Base-by-base conservation (phyloP, 2,329 filamentous ascomycete genomes). In the Trichoderma sp. region DNA sequence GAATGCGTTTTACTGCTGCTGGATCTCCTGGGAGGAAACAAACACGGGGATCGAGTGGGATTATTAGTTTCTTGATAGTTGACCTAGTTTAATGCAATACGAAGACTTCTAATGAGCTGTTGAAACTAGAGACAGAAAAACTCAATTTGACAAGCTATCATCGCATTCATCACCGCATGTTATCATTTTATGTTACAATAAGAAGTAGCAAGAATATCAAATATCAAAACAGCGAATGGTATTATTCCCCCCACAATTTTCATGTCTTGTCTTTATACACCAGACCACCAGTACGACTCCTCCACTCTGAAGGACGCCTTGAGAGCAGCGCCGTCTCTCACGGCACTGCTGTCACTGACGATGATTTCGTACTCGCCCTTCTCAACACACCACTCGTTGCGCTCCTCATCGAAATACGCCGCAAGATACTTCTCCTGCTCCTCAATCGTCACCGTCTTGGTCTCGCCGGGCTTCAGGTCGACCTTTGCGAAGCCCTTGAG, bases 321-420 rank as follows among this genome's bases (percentile, higher is more conserved):
- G 15, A 90, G 75, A 9, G 82, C 79, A 69, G 82, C 83, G 2
- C 72, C 77, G 5, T 80, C 78, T 5, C 80, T 82, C 39, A 86
- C 76, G 5, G 72, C 79, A 71, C 84, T 91, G 68, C 86, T 90
- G 58, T 84, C 80, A 9, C 83, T 84, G 2, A 92, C 85, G 64
- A 88, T 77, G 17, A 92, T 82, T 67, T 84, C 84, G 75, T 92
- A 92, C 57, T 81, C 80, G 34, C 90, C 91, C 74, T 84, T 83
- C 79, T 92, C 89, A 1, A 84, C 85, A 22, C 86, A 84, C 90
- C 90, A 93, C 73, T 87, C 81, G 66, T 85, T 82, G 13, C 86
- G 80, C 70, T 86, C 84, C 79, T 93, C 90, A 71, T 92, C 89
- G 83, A 88, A 93, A 79, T 89, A 93, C 64, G 87, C 86, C 0